These are phyloP conservation scores for Thielaviopsis euricoi DNA, from an alignment of 2,329 filamentous ascomycete species.

Conservation along the genomic window DNA sequence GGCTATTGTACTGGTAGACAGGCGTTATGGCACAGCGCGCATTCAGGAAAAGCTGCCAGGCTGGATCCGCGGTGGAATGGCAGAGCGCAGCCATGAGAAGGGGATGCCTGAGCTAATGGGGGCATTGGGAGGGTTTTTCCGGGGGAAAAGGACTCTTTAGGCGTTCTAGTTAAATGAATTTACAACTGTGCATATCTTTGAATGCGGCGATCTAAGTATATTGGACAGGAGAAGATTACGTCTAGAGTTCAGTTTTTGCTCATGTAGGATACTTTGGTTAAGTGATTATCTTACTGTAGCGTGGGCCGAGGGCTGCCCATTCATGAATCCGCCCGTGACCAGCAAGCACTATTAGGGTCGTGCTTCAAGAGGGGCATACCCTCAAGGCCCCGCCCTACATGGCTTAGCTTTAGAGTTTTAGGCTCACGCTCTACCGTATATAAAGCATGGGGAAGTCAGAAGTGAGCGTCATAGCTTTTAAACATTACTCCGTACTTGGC, in stretches of 20 bases:
- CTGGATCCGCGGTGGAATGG: constrained; percentile 68
- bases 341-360: not conserved
- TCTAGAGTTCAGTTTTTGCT: not conserved
- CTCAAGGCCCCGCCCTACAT: not conserved
- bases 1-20: constrained; percentile 71
- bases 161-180: not conserved
- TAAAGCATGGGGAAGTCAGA: not conserved
- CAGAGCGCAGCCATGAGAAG: constrained; percentile 29
- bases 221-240: not conserved
- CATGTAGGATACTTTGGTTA: not conserved
- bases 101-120: constrained; percentile 43
- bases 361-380: not conserved
- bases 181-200: not conserved
- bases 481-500: not conserved
- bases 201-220: not conserved
- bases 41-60: constrained; percentile 68
- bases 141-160: constrained; percentile 25
- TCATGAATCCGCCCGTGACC: not conserved
- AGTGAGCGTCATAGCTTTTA: not conserved
- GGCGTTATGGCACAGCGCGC: constrained; percentile 55
- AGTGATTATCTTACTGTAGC: not conserved
- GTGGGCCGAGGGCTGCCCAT: not conserved
- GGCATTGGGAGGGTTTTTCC: constrained; percentile 39
- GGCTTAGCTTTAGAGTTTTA: not conserved
- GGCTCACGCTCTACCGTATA: not conserved